Evolutionary conservation across 306 rosid species (phyloP).

Genomic region (Cucurbita argyrosperma): DNA sequence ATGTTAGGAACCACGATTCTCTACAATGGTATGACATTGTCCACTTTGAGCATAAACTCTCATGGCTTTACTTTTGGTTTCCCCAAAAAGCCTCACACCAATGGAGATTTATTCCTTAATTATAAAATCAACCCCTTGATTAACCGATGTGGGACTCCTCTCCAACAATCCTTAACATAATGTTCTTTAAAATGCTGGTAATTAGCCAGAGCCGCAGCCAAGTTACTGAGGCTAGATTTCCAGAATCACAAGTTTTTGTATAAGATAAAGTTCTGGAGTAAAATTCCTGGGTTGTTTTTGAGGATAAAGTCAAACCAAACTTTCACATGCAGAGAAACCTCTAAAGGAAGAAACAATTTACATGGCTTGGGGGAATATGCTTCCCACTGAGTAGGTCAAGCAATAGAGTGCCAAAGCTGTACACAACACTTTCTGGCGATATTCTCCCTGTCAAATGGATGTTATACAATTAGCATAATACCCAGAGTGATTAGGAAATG

Average conservation of each 20-base stretch:
- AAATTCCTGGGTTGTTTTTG: neutral
- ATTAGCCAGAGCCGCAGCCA: neutral
- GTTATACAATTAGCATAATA: slow-evolving; percentile 5
- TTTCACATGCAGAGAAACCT: slow-evolving; percentile 9
- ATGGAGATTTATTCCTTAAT: too few relatives aligned
- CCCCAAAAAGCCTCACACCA: too few relatives aligned
- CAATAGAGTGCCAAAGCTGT: slow-evolving; percentile 81
- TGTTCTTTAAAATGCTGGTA: neutral
- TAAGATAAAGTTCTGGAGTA: neutral
- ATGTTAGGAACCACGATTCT: too few relatives aligned
- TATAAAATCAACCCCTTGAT: too few relatives aligned
- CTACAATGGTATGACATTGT: too few relatives aligned
- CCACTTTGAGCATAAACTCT: too few relatives aligned
- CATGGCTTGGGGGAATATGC: slow-evolving; percentile 92
- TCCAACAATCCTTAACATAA: too few relatives aligned
- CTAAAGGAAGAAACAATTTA: slow-evolving; percentile 15
- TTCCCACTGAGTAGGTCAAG: slow-evolving; percentile 93
- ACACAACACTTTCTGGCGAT: slow-evolving; percentile 70
- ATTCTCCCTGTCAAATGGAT: slow-evolving; percentile 59
- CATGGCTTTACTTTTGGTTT: too few relatives aligned
- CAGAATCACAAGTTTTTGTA: neutral
- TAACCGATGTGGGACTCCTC: too few relatives aligned
- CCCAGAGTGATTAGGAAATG: neutral
- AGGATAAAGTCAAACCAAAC: slow-evolving; percentile 9
- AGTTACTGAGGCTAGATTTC: neutral